Evolutionary conservation across 768 basidiomycete genomes (phyloP).

Genomic region (Amanita muscaria): DNA sequence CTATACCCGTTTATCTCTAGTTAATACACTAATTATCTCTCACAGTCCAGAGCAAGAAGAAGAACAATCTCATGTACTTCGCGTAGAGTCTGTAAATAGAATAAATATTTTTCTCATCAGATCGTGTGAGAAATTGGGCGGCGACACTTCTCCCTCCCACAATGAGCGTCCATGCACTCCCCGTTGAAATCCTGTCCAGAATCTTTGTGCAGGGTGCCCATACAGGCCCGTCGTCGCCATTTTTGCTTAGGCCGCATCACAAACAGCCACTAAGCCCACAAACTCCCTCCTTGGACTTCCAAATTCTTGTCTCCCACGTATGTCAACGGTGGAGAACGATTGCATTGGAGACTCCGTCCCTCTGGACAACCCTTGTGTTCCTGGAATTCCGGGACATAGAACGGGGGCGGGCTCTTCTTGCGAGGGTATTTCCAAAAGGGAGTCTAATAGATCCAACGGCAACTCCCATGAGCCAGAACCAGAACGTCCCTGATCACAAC

Average conservation of each 20-base stretch:
- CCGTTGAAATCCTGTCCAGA: conserved; percentile 49
- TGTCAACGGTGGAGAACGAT: conserved; percentile 49
- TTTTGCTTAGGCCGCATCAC: conserved; percentile 40
- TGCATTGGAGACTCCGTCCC: conserved; percentile 37
- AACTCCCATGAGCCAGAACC: no score
- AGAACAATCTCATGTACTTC: conserved; percentile 95
- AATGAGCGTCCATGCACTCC: conserved; percentile 36
- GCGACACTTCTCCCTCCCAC: conserved; percentile 6
- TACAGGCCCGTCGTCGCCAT: conserved; percentile 38
- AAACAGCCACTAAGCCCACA: conserved; percentile 21
- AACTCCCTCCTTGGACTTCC: conserved; percentile 35
- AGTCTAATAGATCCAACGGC: no score
- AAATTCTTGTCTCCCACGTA: conserved; percentile 50
- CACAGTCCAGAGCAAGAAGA: conserved; percentile 99
- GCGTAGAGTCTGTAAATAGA: conserved; percentile 38
- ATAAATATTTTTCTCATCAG: background rate
- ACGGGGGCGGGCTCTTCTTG: conserved; percentile 38
- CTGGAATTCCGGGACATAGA: conserved; percentile 39
- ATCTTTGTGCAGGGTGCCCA: conserved; percentile 48
- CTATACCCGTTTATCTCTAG: no score
- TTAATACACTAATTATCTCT: no score
- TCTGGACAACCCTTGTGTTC: conserved; percentile 53
- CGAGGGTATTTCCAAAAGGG: conserved; percentile 18
- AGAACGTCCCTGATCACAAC: no score
- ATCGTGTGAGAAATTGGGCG: background rate